Evolutionary conservation across 2,329 filamentous ascomycete genomes (phyloP).

Genomic region (Torrubiella hemipterigena): DNA sequence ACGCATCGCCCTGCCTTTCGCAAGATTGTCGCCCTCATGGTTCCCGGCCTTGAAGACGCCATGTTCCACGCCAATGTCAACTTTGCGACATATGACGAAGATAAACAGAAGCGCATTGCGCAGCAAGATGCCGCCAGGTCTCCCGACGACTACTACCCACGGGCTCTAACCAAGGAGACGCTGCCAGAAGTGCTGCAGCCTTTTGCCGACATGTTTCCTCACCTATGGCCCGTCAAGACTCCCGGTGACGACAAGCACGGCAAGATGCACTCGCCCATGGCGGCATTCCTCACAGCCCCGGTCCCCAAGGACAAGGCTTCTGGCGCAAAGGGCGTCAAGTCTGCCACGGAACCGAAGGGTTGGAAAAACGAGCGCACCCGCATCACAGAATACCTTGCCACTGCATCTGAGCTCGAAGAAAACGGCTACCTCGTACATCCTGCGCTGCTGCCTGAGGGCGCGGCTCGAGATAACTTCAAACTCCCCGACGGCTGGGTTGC

Average conservation of each 20-base stretch:
- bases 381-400: conserved; percentile 69
- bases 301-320: conserved; percentile 53
- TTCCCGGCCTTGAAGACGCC: conserved; percentile 78
- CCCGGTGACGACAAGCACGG: conserved; percentile 74
- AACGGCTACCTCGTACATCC: conserved; percentile 82
- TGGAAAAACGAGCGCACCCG: conserved; percentile 67
- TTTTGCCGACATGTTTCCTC: conserved; percentile 71
- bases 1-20: conserved; percentile 50
- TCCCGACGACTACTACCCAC: conserved; percentile 50
- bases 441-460: conserved; percentile 50
- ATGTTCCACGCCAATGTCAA: conserved; percentile 64
- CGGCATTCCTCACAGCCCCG: conserved; percentile 69
- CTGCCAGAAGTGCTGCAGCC: conserved; percentile 46
- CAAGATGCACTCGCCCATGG: conserved; percentile 76
- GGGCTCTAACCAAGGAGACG: conserved; percentile 34
- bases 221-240: conserved; percentile 80
- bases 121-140: conserved; percentile 24
- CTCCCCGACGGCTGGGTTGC: conserved; percentile 71
- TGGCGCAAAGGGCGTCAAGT: conserved; percentile 40
- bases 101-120: conserved; percentile 15
- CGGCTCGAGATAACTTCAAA: conserved; percentile 39
- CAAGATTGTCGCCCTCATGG: conserved; percentile 82
- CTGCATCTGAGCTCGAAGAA: conserved; percentile 61
- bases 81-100: conserved; percentile 32
- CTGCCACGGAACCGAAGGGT: conserved; percentile 48